Evolutionary conservation across 2,329 filamentous ascomycete species (phyloP).

Genomic region (Cladosporium sp.): DNA sequence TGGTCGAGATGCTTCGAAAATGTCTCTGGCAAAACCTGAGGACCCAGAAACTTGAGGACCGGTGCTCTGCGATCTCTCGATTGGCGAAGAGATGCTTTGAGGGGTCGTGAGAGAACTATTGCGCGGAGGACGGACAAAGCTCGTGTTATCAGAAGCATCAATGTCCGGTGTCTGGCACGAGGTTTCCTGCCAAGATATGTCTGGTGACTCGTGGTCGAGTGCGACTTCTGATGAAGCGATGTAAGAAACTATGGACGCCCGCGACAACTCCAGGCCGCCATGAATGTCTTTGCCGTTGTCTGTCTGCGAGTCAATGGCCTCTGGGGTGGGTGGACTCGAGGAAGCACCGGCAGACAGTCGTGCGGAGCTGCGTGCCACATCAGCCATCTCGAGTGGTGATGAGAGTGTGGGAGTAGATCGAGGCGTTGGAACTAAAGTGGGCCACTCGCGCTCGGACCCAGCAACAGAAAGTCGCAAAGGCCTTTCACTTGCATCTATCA

Average conservation of each 20-base stretch:
- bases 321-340: background rate
- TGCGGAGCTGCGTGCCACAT: background rate
- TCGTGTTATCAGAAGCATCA: background rate
- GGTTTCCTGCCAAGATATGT: background rate
- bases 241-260: background rate
- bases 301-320: background rate
- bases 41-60: background rate
- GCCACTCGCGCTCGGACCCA: slow-evolving; percentile 25
- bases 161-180: background rate
- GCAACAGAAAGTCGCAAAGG: slow-evolving; percentile 25
- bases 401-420: background rate
- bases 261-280: background rate
- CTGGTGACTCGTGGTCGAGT: background rate
- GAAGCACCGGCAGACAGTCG: background rate
- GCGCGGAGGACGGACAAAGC: background rate
- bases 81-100: background rate
- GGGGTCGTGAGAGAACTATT: slow-evolving; percentile 1
- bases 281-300: background rate
- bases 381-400: background rate
- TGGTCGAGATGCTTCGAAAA: slow-evolving; percentile 20
- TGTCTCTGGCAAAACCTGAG: background rate
- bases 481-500: slow-evolving; percentile 42
- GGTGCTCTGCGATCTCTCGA: slow-evolving; percentile 2
- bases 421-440: slow-evolving; percentile 23
- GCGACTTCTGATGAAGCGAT: background rate